Conservation (phyloP, 1,139 yeast species). For the Blastobotrys capitulatus region DNA sequence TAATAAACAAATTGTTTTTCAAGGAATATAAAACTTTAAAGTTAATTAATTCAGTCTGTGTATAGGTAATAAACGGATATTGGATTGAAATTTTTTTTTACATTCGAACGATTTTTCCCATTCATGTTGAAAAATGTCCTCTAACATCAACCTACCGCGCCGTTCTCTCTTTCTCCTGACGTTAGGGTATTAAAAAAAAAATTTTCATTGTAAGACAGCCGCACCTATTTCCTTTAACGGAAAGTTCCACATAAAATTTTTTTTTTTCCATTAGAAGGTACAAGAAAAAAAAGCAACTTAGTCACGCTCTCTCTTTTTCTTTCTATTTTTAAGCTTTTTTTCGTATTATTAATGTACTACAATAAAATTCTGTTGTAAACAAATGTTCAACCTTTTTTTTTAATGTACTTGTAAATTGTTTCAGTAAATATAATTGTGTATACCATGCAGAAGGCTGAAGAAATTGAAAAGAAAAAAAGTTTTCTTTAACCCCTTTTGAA, state of each 20-base stretch:
- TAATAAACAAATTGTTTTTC: not conserved
- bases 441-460: not conserved
- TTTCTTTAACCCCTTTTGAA: too few relatives aligned
- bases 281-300: not conserved
- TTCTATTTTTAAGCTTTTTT: not conserved
- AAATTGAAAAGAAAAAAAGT: not conserved
- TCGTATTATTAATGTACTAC: not conserved
- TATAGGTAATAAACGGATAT: too few relatives aligned
- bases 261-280: too few relatives aligned
- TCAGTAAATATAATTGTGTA: not conserved
- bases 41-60: too few relatives aligned
- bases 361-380: not conserved
- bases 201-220: not conserved
- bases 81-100: too few relatives aligned
- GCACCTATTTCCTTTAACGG: not conserved
- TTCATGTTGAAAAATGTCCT: not conserved
- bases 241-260: not conserved
- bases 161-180: not conserved
- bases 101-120: not conserved
- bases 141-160: constrained; percentile 2
- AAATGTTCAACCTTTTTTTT: not conserved
- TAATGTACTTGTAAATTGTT: not conserved
- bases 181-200: not conserved
- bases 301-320: not conserved
- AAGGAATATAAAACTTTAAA: not conserved